Evolutionary conservation across 805 yeast genomes (phyloP).

Genomic region (Clavispora carvajalis): DNA sequence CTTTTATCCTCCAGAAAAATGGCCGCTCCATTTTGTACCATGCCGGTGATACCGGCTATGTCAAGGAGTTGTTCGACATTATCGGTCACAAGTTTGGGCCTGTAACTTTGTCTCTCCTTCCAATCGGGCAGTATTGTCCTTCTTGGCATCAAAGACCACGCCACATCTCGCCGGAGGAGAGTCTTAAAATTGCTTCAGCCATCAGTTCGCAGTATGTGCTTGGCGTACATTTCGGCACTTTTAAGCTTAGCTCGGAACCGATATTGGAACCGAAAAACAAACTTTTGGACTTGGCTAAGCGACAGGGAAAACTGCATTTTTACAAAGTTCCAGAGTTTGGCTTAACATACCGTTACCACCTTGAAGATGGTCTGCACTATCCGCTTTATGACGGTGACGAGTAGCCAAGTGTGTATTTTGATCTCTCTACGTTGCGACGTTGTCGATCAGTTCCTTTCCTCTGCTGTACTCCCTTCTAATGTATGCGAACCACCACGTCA

Average conservation of each 20-base stretch:
- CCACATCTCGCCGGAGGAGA: conserved; percentile 80
- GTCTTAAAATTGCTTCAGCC: conserved; percentile 60
- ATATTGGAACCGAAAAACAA: conserved; percentile 74
- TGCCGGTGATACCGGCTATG: conserved; percentile 94
- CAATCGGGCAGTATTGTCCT: conserved; percentile 95
- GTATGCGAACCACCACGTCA: too few species aligned
- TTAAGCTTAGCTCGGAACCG: conserved; percentile 81
- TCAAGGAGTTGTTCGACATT: conserved; percentile 62
- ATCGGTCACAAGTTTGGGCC: conserved; percentile 62
- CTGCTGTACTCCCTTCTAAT: too few species aligned
- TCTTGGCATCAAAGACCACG: conserved; percentile 90
- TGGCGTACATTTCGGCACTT: conserved; percentile 98
- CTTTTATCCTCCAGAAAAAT: conserved; percentile 65
- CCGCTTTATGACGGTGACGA: not conserved
- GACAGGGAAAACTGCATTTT: conserved; percentile 27
- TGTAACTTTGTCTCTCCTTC: conserved; percentile 60
- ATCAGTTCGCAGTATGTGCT: conserved; percentile 57
- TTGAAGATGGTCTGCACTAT: conserved; percentile 9
- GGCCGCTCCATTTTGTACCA: conserved; percentile 75
- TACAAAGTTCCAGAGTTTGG: conserved; percentile 74
- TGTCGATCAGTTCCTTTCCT: too few species aligned
- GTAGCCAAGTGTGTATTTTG: too few species aligned
- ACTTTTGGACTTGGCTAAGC: conserved; percentile 45
- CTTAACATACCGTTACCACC: conserved; percentile 52
- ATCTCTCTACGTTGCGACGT: too few species aligned